Evolutionary conservation across 371 early-diverging fungal species (phyloP).

Genomic region (Mortierella sp.): DNA sequence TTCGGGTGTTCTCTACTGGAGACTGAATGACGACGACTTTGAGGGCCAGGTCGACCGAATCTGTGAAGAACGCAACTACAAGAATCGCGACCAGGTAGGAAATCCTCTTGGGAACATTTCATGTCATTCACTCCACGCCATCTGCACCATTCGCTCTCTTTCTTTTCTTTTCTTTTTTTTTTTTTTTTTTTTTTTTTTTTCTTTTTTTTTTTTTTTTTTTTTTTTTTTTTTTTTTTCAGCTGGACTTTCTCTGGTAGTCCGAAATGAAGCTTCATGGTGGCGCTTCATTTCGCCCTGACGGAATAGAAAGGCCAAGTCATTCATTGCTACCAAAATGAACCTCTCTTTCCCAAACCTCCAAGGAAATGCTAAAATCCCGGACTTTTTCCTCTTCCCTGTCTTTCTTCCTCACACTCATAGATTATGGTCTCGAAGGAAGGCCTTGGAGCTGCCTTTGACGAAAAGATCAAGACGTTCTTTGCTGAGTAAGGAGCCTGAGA

Average conservation of each 20-base stretch:
- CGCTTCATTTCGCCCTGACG: no score
- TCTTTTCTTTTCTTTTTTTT: no score
- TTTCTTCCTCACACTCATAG: constrained; percentile 29
- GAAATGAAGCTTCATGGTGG: background rate
- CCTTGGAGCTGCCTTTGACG: constrained; percentile 83
- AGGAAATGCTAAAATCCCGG: no score
- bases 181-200: no score
- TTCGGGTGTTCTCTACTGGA: constrained; percentile 82
- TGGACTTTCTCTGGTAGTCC: background rate
- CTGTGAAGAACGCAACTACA: constrained; percentile 81
- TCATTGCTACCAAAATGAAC: no score
- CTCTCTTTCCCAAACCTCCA: no score
- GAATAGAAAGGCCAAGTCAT: no score
- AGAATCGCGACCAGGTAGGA: constrained; percentile 86
- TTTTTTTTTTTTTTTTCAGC: background rate
- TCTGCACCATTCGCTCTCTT: background rate
- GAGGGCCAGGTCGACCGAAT: constrained; percentile 76
- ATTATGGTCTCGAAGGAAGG: constrained; percentile 81
- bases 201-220: no score
- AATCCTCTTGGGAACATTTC: background rate
- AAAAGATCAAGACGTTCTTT: constrained; percentile 93
- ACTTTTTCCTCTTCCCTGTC: no score
- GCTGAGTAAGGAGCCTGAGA: constrained; percentile 70
- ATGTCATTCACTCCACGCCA: background rate
- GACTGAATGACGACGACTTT: constrained; percentile 63